These are phyloP conservation scores for Colletotrichum lentis DNA, from an alignment of 2,329 filamentous ascomycete genomes.

Conservation along the genomic window DNA sequence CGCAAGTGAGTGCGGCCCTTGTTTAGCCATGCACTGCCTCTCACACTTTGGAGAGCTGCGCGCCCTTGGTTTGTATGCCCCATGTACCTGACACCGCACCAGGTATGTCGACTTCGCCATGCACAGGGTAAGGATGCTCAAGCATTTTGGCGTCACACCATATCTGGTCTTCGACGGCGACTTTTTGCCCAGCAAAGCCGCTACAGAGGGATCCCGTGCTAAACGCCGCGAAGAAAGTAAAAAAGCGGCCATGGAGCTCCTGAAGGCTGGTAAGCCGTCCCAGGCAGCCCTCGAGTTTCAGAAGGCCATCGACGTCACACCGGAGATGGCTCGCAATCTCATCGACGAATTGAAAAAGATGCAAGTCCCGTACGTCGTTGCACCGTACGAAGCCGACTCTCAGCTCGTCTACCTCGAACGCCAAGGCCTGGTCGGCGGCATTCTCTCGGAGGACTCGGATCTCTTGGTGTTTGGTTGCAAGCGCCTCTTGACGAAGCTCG, in stretches of 20 bases:
- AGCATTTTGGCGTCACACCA: slow-evolving; percentile 91
- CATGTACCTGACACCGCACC: slow-evolving; percentile 23
- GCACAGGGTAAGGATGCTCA: slow-evolving; percentile 90
- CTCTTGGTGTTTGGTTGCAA: slow-evolving; percentile 94
- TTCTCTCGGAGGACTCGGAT: slow-evolving; percentile 96
- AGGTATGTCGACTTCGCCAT: slow-evolving; percentile 92
- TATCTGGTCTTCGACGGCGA: slow-evolving; percentile 98
- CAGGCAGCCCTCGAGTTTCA: slow-evolving; percentile 89
- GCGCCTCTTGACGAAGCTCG: slow-evolving; percentile 89
- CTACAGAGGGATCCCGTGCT: slow-evolving; percentile 81
- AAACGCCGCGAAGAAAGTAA: slow-evolving; percentile 80
- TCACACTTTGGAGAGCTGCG: neutral
- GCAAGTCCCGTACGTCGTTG: slow-evolving; percentile 86
- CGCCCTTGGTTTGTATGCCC: neutral
- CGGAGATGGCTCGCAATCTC: slow-evolving; percentile 89
- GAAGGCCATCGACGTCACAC: slow-evolving; percentile 94
- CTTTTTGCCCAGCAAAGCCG: slow-evolving; percentile 90
- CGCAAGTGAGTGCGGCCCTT: slow-evolving; percentile 71
- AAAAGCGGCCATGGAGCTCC: slow-evolving; percentile 76
- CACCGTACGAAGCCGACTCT: slow-evolving; percentile 97
- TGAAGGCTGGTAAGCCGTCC: slow-evolving; percentile 80
- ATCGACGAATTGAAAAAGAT: slow-evolving; percentile 90
- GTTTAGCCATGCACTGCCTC: neutral
- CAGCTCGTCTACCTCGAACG: slow-evolving; percentile 94
- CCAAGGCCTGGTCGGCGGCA: slow-evolving; percentile 82